phyloP scores from a whole-genome alignment of 2,329 filamentous ascomycete species.

The Diaporthe sp. region DNA sequence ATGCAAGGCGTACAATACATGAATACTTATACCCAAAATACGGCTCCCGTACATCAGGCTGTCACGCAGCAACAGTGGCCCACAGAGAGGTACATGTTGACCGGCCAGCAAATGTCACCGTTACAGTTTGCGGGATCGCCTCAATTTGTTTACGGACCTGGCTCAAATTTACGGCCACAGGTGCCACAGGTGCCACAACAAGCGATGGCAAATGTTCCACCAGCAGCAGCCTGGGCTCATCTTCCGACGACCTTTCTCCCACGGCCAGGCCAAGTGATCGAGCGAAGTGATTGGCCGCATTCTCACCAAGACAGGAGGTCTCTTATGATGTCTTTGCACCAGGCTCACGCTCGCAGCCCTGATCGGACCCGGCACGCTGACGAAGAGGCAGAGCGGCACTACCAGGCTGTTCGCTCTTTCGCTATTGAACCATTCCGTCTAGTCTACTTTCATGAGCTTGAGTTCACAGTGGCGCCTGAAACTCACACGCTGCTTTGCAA shows the following conservation, averaged over 20 bases:
- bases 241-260: constrained; percentile 42
- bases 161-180: neutral
- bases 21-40: neutral
- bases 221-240: neutral
- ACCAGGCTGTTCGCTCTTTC: constrained; percentile 69
- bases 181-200: constrained; percentile 16
- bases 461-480: constrained; percentile 59
- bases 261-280: constrained; percentile 41
- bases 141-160: neutral
- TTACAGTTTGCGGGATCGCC: neutral
- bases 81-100: neutral
- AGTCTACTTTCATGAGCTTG: constrained; percentile 55
- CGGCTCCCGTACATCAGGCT: constrained; percentile 4
- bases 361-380: constrained; percentile 51
- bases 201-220: neutral
- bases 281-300: constrained; percentile 54
- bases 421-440: constrained; percentile 58
- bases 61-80: constrained; percentile 14
- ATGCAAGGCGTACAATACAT: constrained; percentile 17
- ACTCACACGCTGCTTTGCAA: constrained; percentile 52
- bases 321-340: constrained; percentile 58
- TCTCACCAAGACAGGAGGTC: constrained; percentile 57
- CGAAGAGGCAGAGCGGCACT: constrained; percentile 55
- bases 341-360: constrained; percentile 63
- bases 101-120: neutral